Evolutionary conservation across 2,329 filamentous ascomycete genomes (phyloP).

Genomic region (Elsinoe perseae): DNA sequence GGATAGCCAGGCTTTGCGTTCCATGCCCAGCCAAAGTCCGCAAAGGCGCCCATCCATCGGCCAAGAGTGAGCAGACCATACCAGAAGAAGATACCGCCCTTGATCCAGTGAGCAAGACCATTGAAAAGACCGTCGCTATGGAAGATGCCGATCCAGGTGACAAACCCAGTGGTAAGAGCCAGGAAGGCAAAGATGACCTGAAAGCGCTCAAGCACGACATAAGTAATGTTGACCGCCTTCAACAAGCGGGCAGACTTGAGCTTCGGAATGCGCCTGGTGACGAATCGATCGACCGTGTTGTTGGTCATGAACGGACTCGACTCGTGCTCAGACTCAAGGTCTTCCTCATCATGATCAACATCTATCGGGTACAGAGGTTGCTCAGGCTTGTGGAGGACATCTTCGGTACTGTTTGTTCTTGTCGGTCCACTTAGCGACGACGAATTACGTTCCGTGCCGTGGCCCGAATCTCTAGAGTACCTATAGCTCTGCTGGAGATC

Average conservation of each 20-base stretch:
- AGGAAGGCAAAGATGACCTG: slow-evolving; percentile 73
- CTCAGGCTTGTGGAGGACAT: slow-evolving; percentile 22
- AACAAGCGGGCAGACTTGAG: slow-evolving; percentile 45
- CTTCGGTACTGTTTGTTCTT: slow-evolving; percentile 28
- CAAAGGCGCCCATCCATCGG: slow-evolving; percentile 83
- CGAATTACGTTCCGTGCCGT: slow-evolving; percentile 25
- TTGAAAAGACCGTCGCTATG: slow-evolving; percentile 56
- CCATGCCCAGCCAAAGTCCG: slow-evolving; percentile 91
- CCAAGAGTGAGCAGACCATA: slow-evolving; percentile 80
- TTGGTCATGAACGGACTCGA: slow-evolving; percentile 37
- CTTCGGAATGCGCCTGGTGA: slow-evolving; percentile 22
- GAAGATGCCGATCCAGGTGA: slow-evolving; percentile 76
- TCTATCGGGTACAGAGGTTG: slow-evolving; percentile 16
- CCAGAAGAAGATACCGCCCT: slow-evolving; percentile 92
- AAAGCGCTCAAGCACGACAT: slow-evolving; percentile 64
- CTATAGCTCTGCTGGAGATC: slow-evolving; percentile 24
- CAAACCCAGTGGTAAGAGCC: slow-evolving; percentile 61
- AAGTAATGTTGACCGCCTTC: slow-evolving; percentile 51
- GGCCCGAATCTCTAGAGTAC: slow-evolving; percentile 37
- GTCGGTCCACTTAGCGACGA: slow-evolving; percentile 18
- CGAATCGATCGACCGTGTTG: slow-evolving; percentile 22
- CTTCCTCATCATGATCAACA: slow-evolving; percentile 34
- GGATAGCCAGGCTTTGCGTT: slow-evolving; percentile 63
- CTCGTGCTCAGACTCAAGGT: slow-evolving; percentile 25
- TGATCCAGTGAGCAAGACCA: slow-evolving; percentile 86